Base-by-base conservation (phyloP, 371 early-diverging fungal species). In the Mortierella sp. region DNA sequence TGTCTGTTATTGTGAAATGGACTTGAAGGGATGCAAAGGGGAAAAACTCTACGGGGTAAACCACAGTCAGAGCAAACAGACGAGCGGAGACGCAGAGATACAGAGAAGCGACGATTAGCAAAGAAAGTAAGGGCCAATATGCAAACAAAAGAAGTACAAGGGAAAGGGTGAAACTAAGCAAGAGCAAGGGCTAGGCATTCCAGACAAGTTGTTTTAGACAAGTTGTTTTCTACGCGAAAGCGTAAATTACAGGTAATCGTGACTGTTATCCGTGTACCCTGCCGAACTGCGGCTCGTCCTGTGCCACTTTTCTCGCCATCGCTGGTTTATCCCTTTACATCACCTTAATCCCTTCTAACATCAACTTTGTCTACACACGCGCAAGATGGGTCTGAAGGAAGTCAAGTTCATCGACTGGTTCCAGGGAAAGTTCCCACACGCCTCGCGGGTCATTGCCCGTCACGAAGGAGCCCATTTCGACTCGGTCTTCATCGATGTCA, bases 401-500 rank as follows among this genome's bases (percentile, higher is more conserved):
- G 80, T 81, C 44, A 78, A 68, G 38, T 88, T 84, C 76, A 79
- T 84, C 54, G 88, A 88, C 68, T 88, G 88, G 88, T 78, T 84
- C 65, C 60, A 65, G 63, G 34, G 14, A 28, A 78, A 76, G 63
- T 88, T 88, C 78, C 84, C 84, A 0, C 10, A 31, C 19, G 75
- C 81, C 3, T 63, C 70, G 28, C 72, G 58, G 3, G 63, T 44
- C 5, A 57, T 88, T 3, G 75, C 54, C 19, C 55, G 50, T 38
- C 26, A 47, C 26, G 77, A 84, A 44, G 74, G 79, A 9, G 73
- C 82, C 26, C 71, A 76, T 45, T 88, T 88, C 65, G 88, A 88
- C 82, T 81, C 88, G 58, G 88, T 88, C 57, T 88, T 81, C 52
- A 79, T 88, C 76, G 88, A 88, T 42, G 63, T 88, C 70, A 88